A percentile compares a stretch with the other conserved stretches of the same genome.
phyloP scores from a whole-genome alignment of 2,329 filamentous ascomycete species.

The Drechslerella dactyloides region DNA sequence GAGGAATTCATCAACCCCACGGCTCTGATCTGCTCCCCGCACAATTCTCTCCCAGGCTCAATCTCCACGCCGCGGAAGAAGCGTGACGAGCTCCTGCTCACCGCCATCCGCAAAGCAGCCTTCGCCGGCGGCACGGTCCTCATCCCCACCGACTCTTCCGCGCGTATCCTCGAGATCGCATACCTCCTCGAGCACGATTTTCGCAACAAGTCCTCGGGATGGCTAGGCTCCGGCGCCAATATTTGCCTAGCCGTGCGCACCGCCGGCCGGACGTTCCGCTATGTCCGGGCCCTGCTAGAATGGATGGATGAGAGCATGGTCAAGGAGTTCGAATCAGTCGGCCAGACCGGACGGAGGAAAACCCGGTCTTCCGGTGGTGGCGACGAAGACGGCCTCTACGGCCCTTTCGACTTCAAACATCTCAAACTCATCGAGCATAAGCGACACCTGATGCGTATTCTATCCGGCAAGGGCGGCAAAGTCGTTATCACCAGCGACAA shows the following conservation, averaged over 20 bases:
- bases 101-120: constrained; percentile 76
- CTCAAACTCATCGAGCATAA: constrained; percentile 81
- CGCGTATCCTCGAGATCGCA: constrained; percentile 87
- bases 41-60: constrained; percentile 75
- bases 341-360: constrained; percentile 62
- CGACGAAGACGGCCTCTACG: constrained; percentile 60
- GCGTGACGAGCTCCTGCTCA: constrained; percentile 82
- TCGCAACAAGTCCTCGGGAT: constrained; percentile 66
- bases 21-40: constrained; percentile 88
- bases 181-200: constrained; percentile 93
- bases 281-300: constrained; percentile 90
- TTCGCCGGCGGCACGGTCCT: constrained; percentile 86
- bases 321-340: constrained; percentile 81
- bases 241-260: constrained; percentile 76
- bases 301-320: constrained; percentile 99
- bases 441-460: constrained; percentile 76
- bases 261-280: constrained; percentile 84
- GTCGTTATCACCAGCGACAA: constrained; percentile 92
- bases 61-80: constrained; percentile 75
- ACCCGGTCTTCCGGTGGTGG: constrained; percentile 55
- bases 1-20: constrained; percentile 93
- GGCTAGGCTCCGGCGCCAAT: constrained; percentile 50
- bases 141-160: constrained; percentile 92
- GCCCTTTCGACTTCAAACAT: constrained; percentile 89
- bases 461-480: constrained; percentile 65